phyloP scores from a whole-genome alignment of 805 yeast species.

The Pichia scutulata region DNA sequence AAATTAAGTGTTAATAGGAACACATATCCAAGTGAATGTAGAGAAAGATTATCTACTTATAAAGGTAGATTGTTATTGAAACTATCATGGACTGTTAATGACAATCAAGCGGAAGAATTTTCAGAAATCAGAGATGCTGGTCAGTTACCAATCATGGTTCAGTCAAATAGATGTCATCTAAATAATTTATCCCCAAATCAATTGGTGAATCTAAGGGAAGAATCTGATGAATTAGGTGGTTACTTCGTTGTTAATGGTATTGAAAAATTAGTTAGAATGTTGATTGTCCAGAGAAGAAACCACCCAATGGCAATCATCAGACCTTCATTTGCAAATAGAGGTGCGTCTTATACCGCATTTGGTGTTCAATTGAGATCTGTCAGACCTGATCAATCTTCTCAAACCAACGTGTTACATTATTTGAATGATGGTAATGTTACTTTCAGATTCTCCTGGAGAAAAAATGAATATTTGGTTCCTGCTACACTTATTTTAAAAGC shows the following conservation, averaged over 20 bases:
- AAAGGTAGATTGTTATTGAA: slow-evolving; percentile 71
- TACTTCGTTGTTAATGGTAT: slow-evolving; percentile 95
- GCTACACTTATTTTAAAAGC: slow-evolving; percentile 91
- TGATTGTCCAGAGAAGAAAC: slow-evolving; percentile 94
- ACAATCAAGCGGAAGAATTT: slow-evolving; percentile 56
- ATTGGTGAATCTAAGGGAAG: slow-evolving; percentile 73
- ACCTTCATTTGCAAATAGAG: slow-evolving; percentile 91
- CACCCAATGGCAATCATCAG: slow-evolving; percentile 97
- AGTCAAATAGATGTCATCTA: slow-evolving; percentile 86
- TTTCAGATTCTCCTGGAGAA: slow-evolving; percentile 94
- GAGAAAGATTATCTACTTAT: slow-evolving; percentile 84
- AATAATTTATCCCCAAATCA: slow-evolving; percentile 77
- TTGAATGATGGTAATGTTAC: slow-evolving; percentile 93
- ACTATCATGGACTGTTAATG: slow-evolving; percentile 81
- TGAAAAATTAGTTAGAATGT: slow-evolving; percentile 93
- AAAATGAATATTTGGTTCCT: slow-evolving; percentile 91
- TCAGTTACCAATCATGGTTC: slow-evolving; percentile 82
- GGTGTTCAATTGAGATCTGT: slow-evolving; percentile 95
- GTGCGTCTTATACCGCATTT: slow-evolving; percentile 76
- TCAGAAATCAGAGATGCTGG: slow-evolving; percentile 87
- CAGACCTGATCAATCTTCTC: slow-evolving; percentile 95
- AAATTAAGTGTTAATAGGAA: slow-evolving; percentile 70
- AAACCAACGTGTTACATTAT: slow-evolving; percentile 94
- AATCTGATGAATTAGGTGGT: slow-evolving; percentile 93
- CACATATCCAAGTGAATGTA: slow-evolving; percentile 76